These are phyloP conservation scores for Phytophthora melonis DNA, from an alignment of 352 stramenopile species.

Conservation along the genomic window DNA sequence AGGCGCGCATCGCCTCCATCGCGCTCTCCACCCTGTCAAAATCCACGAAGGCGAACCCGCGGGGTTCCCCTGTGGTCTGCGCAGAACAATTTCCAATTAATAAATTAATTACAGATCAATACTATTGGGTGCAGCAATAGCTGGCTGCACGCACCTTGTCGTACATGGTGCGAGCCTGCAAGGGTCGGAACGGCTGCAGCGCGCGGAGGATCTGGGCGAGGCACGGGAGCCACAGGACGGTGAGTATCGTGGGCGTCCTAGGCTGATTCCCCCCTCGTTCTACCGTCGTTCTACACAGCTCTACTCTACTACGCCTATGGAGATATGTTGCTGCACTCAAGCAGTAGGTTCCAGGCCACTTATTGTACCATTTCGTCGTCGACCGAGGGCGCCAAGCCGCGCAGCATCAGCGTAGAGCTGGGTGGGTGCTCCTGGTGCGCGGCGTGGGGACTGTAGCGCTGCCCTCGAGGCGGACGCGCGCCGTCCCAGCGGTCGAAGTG, in stretches of 20 bases:
- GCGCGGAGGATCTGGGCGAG: constrained; percentile 62
- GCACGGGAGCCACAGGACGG: constrained; percentile 16
- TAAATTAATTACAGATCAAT: not conserved
- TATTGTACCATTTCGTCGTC: constrained; percentile 75
- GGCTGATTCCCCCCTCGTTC: not conserved
- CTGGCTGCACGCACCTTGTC: constrained; percentile 57
- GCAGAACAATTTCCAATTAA: constrained; percentile 2
- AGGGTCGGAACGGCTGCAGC: constrained; percentile 61
- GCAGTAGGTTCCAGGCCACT: not conserved
- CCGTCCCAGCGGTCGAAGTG: constrained; percentile 14
- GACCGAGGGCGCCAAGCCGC: constrained; percentile 56
- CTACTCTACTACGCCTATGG: not conserved
- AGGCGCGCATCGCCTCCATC: constrained; percentile 60
- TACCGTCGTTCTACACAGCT: constrained; percentile 18
- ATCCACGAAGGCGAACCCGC: constrained; percentile 85
- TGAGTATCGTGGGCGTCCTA: constrained; percentile 27
- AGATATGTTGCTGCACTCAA: too few relatives aligned
- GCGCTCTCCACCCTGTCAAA: constrained; percentile 71
- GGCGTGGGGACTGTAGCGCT: constrained; percentile 11
- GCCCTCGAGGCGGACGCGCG: constrained; percentile 13
- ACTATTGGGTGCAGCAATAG: not conserved
- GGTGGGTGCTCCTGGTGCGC: constrained; percentile 40
- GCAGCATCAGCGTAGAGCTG: constrained; percentile 73
- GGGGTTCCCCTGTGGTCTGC: constrained; percentile 63
- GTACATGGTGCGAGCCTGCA: constrained; percentile 62